Evolutionary conservation across 2,329 filamentous ascomycete species (phyloP), one percentile per base, ranked within the genome.

Genomic region (Sporothrix inflata): DNA sequence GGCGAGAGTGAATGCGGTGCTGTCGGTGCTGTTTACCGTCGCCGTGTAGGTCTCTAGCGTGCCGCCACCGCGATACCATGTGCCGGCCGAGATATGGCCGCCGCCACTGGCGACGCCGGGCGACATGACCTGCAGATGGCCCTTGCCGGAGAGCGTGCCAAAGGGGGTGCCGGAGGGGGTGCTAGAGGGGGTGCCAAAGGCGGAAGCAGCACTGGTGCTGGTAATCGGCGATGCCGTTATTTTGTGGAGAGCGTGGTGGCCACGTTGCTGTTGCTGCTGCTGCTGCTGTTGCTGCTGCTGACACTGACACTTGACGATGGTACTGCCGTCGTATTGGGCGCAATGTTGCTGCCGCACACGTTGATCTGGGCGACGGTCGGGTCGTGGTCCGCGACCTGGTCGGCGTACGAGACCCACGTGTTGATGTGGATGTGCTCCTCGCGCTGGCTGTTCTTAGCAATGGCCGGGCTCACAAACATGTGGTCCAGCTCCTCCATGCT

Each of bases 361-460:
- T 91, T 84, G 72, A 92, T 81, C 79, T 81, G 83, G 4, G 87
- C 90, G n/a, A 93, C 86, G 61, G 85, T 89, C 0, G 91, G 91
- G 77, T 93, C 91, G 78, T 93, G 91, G 78, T 93, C 91, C 70
- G 87, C 90, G 27, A 88, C 85, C 78, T 87, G 83, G 69, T 86
- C 86, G 38, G 82, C 85, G 73, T 80, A 85, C 40, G 83, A 80
- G 67, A 87, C 85, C 91, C 91, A 93, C 2, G 89, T 89, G 79
- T 92, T 93, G 68, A 92, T 82, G 81, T 93, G 91, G 38, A 93
- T 77, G 79, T 93, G 90, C 83, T 92, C 88, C 75, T 88, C 88
- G 76, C 83, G 80, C 2, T 63, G 70, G 12, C 24, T 80, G 83
- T 83, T 93, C 91, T 34, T 80, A n/a, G n/a, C n/a, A n/a, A n/a